Evolutionary conservation across 2,329 filamentous ascomycete genomes (phyloP).

Genomic region (Botryotinia calthae): DNA sequence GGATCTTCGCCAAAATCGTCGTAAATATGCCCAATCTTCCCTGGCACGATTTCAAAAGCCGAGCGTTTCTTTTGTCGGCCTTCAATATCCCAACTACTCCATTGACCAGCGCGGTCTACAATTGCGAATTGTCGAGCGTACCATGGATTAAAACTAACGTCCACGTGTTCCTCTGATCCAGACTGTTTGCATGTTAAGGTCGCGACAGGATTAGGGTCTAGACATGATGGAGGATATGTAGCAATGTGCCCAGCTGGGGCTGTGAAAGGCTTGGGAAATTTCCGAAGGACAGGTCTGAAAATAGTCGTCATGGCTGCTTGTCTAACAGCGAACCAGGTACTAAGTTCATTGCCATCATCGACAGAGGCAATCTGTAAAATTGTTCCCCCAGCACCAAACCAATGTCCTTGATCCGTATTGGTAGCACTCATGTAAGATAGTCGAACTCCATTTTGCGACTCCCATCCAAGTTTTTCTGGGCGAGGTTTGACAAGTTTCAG

Average conservation of each 20-base stretch:
- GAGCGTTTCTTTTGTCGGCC: slow-evolving; percentile 23
- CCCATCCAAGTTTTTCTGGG: slow-evolving; percentile 34
- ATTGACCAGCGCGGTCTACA: slow-evolving; percentile 62
- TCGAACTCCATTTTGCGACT: slow-evolving; percentile 26
- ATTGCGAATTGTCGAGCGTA: slow-evolving; percentile 61
- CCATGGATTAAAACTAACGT: slow-evolving; percentile 64
- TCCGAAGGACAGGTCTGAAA: slow-evolving; percentile 41
- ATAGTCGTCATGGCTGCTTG: slow-evolving; percentile 43
- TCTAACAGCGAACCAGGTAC: slow-evolving; percentile 47
- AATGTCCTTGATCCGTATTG: slow-evolving; percentile 33
- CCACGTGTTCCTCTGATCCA: slow-evolving; percentile 55
- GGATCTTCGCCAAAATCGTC: slow-evolving; percentile 26
- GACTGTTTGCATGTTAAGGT: slow-evolving; percentile 52
- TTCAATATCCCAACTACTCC: slow-evolving; percentile 62
- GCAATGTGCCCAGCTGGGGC: slow-evolving; percentile 18
- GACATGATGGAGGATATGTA: slow-evolving; percentile 44
- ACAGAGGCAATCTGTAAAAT: slow-evolving; percentile 50
- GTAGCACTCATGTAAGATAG: slow-evolving; percentile 29
- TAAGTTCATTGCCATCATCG: slow-evolving; percentile 39
- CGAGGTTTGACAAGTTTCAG: slow-evolving; percentile 35
- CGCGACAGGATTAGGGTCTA: slow-evolving; percentile 56
- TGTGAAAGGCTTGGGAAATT: slow-evolving; percentile 19
- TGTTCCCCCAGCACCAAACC: slow-evolving; percentile 41
- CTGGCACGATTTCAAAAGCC: slow-evolving; percentile 24
- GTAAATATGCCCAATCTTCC: slow-evolving; percentile 32